Base-by-base conservation (phyloP, 306 rosid species). In the Gynostemma pentaphyllum region DNA sequence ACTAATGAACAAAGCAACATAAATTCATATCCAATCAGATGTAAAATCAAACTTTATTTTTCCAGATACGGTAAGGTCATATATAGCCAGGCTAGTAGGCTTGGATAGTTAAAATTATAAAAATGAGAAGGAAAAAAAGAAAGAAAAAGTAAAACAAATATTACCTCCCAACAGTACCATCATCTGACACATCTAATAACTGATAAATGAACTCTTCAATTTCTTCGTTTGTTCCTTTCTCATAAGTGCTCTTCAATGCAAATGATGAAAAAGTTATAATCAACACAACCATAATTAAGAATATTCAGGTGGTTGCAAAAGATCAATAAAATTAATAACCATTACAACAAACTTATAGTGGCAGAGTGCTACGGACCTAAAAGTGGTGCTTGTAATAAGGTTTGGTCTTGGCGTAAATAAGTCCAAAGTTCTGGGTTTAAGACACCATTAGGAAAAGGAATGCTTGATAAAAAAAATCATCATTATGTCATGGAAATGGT, bases 211-310 rank as follows among this genome's bases (percentile, higher is more conserved):
- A 89, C 61, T 80, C 91, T 62, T 84, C 92, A 59, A 89, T 86
- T 65, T 86, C 97, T 72, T 80, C 92, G 37, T 71, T 84, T 26
- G 89, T 82, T 56, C 95, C 95, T 73, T 89, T 86, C 79, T 86
- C 95, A 74, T 86, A 86, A 75, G 75, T 75, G 57, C 81, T 92
- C 97, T 89, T 68, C 75, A 77, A 70, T 26, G 74, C 30, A 37
- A 21, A 34, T 37, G 21, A 39, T 22, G 48, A 60, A 29, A 60
- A 39, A 36, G 22, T 39, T 21, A 60, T 16, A 37, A 39, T 3
- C 34, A 39, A 19, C 65, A 29, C 61, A 7, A 21, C 65, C 39
- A 39, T 12, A 14, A 7, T 23, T 37, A 19, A 37, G 46, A 57
- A 57, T 13, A 60, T 60, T 12, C 11, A n/a, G 19, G 34, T 36